Evolutionary conservation across 805 yeast genomes (phyloP), one percentile per base, ranked within the genome.

Genomic region (Wickerhamomyces tratensis): DNA sequence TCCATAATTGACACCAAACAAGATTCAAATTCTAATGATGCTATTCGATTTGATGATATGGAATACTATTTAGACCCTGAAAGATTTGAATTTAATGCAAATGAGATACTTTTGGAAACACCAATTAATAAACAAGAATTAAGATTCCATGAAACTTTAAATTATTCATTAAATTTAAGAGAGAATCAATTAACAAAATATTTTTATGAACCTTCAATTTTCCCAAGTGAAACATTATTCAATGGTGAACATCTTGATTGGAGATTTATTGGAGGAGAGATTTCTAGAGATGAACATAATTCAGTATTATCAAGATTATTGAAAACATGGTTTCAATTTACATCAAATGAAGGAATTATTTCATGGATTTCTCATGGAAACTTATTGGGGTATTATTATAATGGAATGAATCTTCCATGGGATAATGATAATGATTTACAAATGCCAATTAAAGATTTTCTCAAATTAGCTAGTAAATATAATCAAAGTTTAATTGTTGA

Each of bases 321-420:
- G 5, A 61, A 72, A 36, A 71, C 74, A 4, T 77, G 77, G 71
- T 58, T 74, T 20, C 54, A 67, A 30, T 71, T 76, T 48, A 59
- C 76, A 29, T 49, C 56, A 10, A 58, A 63, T 11, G 56, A 64
- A 30, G 74, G 72, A 1, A 45, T 75, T 4, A 54, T 61, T 9
- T 64, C 77, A 4, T 77, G 81, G 80, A 62, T 76, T 14, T 78
- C 80, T 0, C 82, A 76, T 52, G 83, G 83, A 8, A 61, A 77
- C 1, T 57, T 77, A 45, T 58, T 77, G 20, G 71, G 76, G 13
- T 74, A 81, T 77, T 64, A 68, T 46, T 72, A 78, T 73, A 74
- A 73, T 48, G 81, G 82, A 1, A 48, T 73, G 42, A 58, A 63
- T 8, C 66, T 77, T 54, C 80, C 81, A 0, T 77, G 81, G 81